Evolutionary conservation across 116 monocot species (phyloP).

Genomic region (Iris pallida): DNA sequence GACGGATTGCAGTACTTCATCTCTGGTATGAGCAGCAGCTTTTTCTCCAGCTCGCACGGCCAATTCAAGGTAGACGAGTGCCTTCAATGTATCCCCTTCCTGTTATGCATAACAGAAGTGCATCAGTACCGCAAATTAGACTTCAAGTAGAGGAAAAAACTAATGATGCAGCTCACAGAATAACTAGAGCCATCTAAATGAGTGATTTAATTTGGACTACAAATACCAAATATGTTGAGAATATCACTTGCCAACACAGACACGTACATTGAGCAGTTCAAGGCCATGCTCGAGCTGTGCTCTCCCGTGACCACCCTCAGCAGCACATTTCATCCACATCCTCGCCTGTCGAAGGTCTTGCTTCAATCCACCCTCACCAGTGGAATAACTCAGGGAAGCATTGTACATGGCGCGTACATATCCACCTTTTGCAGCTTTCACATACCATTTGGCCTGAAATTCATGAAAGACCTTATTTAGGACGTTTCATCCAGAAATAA

Average conservation of each 20-base stretch:
- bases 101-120: background rate
- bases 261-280: constrained; percentile 42
- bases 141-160: background rate
- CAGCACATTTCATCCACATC: constrained; percentile 59
- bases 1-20: constrained; percentile 21
- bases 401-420: constrained; percentile 73
- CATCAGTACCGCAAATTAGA: too few relatives aligned
- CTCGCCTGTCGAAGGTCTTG: constrained; percentile 22
- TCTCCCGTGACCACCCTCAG: constrained; percentile 47
- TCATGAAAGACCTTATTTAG: too few relatives aligned
- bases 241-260: background rate
- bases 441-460: constrained; percentile 55
- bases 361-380: constrained; percentile 45
- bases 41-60: constrained; percentile 37
- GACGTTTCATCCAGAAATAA: too few relatives aligned
- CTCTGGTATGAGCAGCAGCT: constrained; percentile 27
- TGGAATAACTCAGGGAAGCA: constrained; percentile 46
- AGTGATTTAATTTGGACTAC: background rate
- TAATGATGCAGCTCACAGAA: background rate
- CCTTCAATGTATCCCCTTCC: constrained; percentile 31
- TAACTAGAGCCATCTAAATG: background rate
- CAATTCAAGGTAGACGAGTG: constrained; percentile 40
- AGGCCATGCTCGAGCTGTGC: constrained; percentile 52
- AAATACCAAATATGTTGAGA: too few relatives aligned
- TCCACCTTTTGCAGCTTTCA: constrained; percentile 61